Evolutionary conservation across 495 filamentous ascomycete species (phyloP).

Genomic region (Penicillium malachiteum): DNA sequence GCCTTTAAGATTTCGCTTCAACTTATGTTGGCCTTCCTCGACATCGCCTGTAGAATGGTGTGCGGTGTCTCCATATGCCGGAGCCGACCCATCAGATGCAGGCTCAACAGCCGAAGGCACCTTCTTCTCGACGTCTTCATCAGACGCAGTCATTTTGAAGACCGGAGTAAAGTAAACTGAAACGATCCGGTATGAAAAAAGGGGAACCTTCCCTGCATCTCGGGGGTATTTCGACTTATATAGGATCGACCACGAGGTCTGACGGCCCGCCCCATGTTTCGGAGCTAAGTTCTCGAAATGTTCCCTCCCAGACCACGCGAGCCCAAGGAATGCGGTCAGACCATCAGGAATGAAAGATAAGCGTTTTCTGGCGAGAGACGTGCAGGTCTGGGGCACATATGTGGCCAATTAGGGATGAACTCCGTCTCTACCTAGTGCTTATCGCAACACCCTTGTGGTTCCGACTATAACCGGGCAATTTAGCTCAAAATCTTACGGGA

Average conservation of each 20-base stretch:
- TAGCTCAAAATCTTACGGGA: neutral
- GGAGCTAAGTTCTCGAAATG: conserved; percentile 4
- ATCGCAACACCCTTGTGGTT: neutral
- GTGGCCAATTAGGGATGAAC: conserved; percentile 1
- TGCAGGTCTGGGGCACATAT: neutral
- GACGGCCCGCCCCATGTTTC: neutral
- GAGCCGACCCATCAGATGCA: neutral
- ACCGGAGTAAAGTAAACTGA: neutral
- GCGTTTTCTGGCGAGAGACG: neutral
- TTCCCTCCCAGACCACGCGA: conserved; percentile 2
- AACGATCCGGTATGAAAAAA: neutral
- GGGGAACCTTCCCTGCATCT: neutral
- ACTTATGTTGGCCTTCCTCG: conserved; percentile 48
- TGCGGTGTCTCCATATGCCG: conserved; percentile 5
- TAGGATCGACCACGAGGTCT: conserved; percentile 2
- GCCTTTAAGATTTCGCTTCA: conserved; percentile 45
- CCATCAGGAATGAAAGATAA: conserved; percentile 5
- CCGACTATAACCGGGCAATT: neutral
- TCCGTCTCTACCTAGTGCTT: conserved; percentile 5
- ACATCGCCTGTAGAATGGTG: conserved; percentile 26
- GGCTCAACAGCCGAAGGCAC: conserved; percentile 6
- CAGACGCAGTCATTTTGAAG: conserved; percentile 18
- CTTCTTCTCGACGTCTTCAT: conserved; percentile 22
- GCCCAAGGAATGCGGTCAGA: conserved; percentile 3
- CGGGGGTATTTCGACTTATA: conserved; percentile 11